Conservation (phyloP, 441 rosid species). For the Pelargonium citronellum region DNA sequence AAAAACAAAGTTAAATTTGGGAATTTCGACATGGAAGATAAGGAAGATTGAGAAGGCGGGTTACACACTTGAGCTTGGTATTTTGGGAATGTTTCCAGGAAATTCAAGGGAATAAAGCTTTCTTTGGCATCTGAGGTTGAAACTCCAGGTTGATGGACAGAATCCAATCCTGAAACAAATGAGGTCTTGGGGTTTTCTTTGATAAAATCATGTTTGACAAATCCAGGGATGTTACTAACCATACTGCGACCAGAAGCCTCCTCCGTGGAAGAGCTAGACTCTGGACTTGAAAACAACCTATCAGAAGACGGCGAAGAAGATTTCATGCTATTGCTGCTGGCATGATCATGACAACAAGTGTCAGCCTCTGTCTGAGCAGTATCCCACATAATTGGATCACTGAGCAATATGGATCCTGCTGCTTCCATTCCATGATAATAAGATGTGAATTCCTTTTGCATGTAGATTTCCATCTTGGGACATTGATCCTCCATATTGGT, state of each 20-base stretch:
- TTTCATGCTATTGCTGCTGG: constrained; percentile 16
- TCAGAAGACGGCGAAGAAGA: constrained; percentile 25
- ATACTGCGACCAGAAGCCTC: constrained; percentile 26
- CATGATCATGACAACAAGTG: constrained; percentile 9
- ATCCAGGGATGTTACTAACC: constrained; percentile 28
- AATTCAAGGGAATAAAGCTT: constrained; percentile 43
- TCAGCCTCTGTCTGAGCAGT: constrained; percentile 12
- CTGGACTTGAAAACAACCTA: constrained; percentile 26
- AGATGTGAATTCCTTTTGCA: constrained; percentile 41
- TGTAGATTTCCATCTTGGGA: constrained; percentile 50
- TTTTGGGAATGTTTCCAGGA: constrained; percentile 48
- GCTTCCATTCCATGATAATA: constrained; percentile 32
- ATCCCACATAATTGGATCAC: constrained; percentile 42
- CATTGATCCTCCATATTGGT: constrained; percentile 40
- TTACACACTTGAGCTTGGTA: constrained; percentile 25
- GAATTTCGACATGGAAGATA: constrained; percentile 31
- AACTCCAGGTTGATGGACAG: constrained; percentile 19
- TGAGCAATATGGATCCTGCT: constrained; percentile 27
- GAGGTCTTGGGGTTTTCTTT: constrained; percentile 14
- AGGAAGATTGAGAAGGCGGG: constrained; percentile 37
- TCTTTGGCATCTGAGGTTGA: constrained; percentile 19
- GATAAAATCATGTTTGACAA: constrained; percentile 25
- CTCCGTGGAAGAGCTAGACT: constrained; percentile 32
- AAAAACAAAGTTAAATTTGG: constrained; percentile 57
- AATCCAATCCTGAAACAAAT: constrained; percentile 32